These are phyloP conservation scores for Cymodocea nodosa DNA, from an alignment of 116 monocot species.

Conservation along the genomic window DNA sequence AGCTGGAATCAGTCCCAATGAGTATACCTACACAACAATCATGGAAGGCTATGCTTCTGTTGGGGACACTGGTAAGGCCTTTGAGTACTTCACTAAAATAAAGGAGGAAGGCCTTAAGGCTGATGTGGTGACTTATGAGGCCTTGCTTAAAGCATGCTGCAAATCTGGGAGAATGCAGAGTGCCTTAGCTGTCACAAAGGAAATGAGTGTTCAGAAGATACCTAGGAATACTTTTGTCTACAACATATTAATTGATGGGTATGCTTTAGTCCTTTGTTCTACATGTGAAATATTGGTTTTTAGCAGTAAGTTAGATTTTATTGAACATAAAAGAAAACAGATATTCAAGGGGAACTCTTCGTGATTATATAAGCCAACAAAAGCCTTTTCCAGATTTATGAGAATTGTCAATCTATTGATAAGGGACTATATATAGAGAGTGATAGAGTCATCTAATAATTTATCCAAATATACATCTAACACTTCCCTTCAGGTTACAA, in stretches of 20 bases:
- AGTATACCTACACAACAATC: constrained; percentile 79
- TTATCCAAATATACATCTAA: no score
- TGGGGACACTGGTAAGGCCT: constrained; percentile 88
- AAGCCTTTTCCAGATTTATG: no score
- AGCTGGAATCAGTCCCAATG: constrained; percentile 62
- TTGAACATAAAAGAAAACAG: no score
- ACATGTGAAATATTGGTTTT: not conserved
- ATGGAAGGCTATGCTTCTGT: constrained; percentile 89
- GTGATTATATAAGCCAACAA: no score
- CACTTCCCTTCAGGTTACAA: no score
- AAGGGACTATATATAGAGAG: no score
- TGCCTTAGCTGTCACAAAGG: constrained; percentile 88
- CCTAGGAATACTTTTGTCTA: constrained; percentile 77
- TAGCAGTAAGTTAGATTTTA: not conserved
- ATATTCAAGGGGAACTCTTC: no score
- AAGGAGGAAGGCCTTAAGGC: constrained; percentile 73
- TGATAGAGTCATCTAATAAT: no score
- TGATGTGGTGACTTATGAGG: constrained; percentile 85
- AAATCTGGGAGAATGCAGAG: constrained; percentile 97
- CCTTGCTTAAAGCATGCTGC: constrained; percentile 92
- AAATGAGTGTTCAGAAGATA: constrained; percentile 66
- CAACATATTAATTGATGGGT: constrained; percentile 98
- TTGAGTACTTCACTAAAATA: constrained; percentile 93
- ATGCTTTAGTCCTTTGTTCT: constrained; percentile 7
- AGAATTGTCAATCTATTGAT: no score